Evolutionary conservation across 2,329 filamentous ascomycete species (phyloP).

Genomic region (Rhynchosporium graminicola): DNA sequence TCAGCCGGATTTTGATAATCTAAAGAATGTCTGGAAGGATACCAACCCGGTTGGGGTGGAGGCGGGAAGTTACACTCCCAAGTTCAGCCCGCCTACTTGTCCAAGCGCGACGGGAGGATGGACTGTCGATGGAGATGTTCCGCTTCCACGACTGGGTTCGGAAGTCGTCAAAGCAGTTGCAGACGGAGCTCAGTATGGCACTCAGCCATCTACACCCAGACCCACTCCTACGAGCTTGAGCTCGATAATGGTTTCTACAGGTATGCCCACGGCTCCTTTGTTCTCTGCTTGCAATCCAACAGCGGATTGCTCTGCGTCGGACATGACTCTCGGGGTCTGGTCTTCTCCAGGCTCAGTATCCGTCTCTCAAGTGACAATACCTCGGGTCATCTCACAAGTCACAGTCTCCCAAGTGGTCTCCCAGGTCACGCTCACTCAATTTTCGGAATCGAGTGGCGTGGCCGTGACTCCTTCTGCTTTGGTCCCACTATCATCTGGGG

Average conservation of each 20-base stretch:
- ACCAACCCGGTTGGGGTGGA: conserved; percentile 65
- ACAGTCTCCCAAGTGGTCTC: too few species aligned
- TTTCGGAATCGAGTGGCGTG: neutral
- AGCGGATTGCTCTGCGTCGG: neutral
- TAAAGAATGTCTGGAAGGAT: conserved; percentile 74
- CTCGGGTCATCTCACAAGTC: too few species aligned
- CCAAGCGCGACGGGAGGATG: conserved; percentile 71
- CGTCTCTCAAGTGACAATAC: too few species aligned
- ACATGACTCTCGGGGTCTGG: too few species aligned
- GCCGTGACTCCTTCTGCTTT: neutral
- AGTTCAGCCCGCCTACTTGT: conserved; percentile 64
- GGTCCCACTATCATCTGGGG: neutral
- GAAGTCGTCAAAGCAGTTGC: conserved; percentile 19
- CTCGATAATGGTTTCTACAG: neutral
- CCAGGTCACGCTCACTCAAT: too few species aligned
- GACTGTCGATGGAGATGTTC: conserved; percentile 68
- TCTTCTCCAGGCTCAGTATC: too few species aligned
- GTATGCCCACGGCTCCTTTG: conserved; percentile 9
- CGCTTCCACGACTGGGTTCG: conserved; percentile 65
- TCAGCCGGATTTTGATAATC: conserved; percentile 74
- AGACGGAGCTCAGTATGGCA: neutral
- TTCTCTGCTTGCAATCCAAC: neutral
- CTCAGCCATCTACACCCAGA: neutral
- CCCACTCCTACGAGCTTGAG: neutral
- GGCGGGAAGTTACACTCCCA: conserved; percentile 62